These are phyloP conservation scores for Ceratocystis papillata DNA, from an alignment of 2,329 filamentous ascomycete species.

Conservation along the genomic window DNA sequence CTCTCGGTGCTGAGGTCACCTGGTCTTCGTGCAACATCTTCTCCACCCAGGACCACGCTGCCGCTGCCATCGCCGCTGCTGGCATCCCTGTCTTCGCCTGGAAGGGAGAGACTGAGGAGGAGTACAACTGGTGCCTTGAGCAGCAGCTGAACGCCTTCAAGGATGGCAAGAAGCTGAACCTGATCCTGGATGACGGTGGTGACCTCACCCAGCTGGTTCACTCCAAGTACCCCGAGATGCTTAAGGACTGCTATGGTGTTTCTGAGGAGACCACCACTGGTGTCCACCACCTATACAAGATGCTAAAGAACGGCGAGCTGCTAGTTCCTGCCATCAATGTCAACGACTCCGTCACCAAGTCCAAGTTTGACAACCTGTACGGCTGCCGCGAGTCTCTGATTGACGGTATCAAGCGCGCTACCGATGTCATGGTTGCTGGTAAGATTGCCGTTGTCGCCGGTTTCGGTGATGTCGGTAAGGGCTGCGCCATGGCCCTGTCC, in stretches of 20 bases:
- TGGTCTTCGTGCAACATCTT: slow-evolving; percentile 99
- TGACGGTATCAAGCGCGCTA: slow-evolving; percentile 99
- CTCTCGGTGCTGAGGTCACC: slow-evolving; percentile 94
- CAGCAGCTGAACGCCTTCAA: slow-evolving; percentile 97
- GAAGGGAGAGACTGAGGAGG: slow-evolving; percentile 94
- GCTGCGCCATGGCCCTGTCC: slow-evolving; percentile 88
- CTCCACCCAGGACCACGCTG: slow-evolving; percentile 97
- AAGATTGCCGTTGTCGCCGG: slow-evolving; percentile 97
- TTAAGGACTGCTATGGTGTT: slow-evolving; percentile 95
- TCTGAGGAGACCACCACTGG: slow-evolving; percentile 99
- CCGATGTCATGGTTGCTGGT: slow-evolving; percentile 99
- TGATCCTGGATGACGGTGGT: slow-evolving; percentile 98
- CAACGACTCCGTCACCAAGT: slow-evolving; percentile 99
- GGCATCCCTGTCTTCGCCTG: slow-evolving; percentile 77
- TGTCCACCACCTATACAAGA: slow-evolving; percentile 98
- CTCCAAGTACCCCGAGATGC: slow-evolving; percentile 96
- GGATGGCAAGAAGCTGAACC: slow-evolving; percentile 89
- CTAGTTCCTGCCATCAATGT: slow-evolving; percentile 96
- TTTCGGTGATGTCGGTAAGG: slow-evolving; percentile 98
- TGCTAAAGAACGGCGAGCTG: slow-evolving; percentile 84
- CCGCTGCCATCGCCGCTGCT: slow-evolving; percentile 86
- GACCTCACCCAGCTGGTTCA: slow-evolving; percentile 94
- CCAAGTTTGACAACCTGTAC: slow-evolving; percentile 99
- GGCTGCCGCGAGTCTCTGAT: slow-evolving; percentile 97
- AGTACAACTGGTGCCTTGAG: slow-evolving; percentile 99